Percentiles rank a stretch among this genome's conserved stretches.
These are phyloP conservation scores for Novakomyces olei DNA, from an alignment of 805 yeast genomes.

Conservation along the genomic window DNA sequence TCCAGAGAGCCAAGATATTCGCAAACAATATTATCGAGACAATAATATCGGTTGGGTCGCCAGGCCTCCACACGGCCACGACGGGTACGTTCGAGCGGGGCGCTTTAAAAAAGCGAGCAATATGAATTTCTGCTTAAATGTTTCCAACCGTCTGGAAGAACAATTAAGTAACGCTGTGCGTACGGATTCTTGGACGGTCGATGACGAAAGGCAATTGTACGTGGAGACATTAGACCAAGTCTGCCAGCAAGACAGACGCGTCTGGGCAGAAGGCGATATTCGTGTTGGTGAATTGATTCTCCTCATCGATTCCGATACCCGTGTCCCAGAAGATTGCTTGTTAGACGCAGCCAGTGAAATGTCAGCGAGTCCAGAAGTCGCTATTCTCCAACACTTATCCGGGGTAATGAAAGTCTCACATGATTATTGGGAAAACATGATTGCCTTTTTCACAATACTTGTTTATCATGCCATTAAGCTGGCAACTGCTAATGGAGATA, in stretches of 20 bases:
- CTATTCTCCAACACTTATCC: slow-evolving; percentile 7
- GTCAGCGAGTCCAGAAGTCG: slow-evolving; percentile 7
- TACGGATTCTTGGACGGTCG: slow-evolving; percentile 7
- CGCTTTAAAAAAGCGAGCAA: slow-evolving; percentile 8
- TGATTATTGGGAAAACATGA: slow-evolving; percentile 7
- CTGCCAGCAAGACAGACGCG: slow-evolving; percentile 4
- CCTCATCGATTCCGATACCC: slow-evolving; percentile 8
- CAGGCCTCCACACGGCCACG: slow-evolving; percentile 7
- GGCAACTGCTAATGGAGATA: slow-evolving; percentile 8
- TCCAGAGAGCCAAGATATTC: slow-evolving; percentile 4
- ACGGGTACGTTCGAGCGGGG: slow-evolving; percentile 8
- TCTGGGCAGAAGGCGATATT: slow-evolving; percentile 8
- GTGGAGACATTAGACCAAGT: slow-evolving; percentile 5
- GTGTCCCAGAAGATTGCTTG: slow-evolving; percentile 8
- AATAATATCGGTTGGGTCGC: slow-evolving; percentile 8
- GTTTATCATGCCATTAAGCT: slow-evolving; percentile 8
- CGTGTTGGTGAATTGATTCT: slow-evolving; percentile 8
- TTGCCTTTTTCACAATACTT: slow-evolving; percentile 8
- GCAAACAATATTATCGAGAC: slow-evolving; percentile 7
- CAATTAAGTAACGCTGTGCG: slow-evolving; percentile 4
- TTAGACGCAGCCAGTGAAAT: slow-evolving; percentile 9
- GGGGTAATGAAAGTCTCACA: slow-evolving; percentile 8
- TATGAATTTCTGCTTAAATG: slow-evolving; percentile 8
- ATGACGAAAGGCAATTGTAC: slow-evolving; percentile 6
- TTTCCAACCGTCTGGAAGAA: slow-evolving; percentile 8